Evolutionary conservation across 768 basidiomycete genomes (phyloP), one percentile per base, ranked within the genome.

Genomic region (Tulasnella sp.): DNA sequence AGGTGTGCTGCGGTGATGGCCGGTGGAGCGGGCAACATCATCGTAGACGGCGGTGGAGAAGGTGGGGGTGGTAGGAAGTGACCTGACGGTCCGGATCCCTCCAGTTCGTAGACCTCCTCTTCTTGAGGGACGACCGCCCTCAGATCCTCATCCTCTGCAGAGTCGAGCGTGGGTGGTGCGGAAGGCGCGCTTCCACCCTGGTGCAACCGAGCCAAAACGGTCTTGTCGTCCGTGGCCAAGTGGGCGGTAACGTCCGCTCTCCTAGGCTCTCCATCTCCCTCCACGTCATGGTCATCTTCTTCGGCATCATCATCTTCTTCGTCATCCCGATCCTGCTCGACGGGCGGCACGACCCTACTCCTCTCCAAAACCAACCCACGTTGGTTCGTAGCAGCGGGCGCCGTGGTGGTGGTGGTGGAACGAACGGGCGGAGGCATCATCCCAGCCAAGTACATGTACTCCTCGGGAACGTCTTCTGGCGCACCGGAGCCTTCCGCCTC

Each of bases 211-310:
- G 39, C 80, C 27, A 81, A 56, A 34, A 71, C 39, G 0, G 71
- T 34, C 44, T 81, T 81, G 75, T 81, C 81, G 56, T 81, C 81
- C 62, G 81, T 81, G 27, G 80, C 81, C 3, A 81, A 40, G 42
- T 81, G 81, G 27, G 56, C 80, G 18, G 71, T 38, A 16, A 78
- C 31, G 19, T 38, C 71, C 31, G 4, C 78, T 19, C 72, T 68
- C 46, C 31, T 46, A 5, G 27, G 19, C 18, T 74, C 71, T 21
- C 27, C 46, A 3, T 74, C 71, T 16, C 31, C 31, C 27, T 52
- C 4, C 31, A 5, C 58, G 2, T 38, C 71, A 7, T 8, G 27
- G 71, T 9, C 24, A 19, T 78, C 68, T 21, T 46, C 46, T 9
- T 74, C 71, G 1, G 9, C 19, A 27, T 40, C 76, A 3, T 27